A percentile compares a stretch with the other conserved stretches of the same genome.
phyloP scores from a whole-genome alignment of 176 grass and related monocot species.

The Aegilops speltoides region DNA sequence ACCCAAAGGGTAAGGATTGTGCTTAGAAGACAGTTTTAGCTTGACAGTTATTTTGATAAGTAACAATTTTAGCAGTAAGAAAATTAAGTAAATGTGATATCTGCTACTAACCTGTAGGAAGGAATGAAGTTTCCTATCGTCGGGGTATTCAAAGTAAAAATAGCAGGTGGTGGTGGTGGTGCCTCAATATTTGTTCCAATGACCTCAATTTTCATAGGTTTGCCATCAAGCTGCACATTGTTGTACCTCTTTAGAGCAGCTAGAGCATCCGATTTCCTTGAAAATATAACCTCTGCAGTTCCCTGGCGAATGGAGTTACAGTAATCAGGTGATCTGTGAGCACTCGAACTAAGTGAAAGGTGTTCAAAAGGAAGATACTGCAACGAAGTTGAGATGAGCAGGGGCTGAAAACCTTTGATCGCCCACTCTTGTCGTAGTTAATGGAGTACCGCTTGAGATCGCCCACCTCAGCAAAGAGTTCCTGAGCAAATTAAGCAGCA shows the following conservation, averaged over 20 bases:
- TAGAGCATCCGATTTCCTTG: constrained; percentile 58
- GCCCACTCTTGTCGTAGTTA: constrained; percentile 71
- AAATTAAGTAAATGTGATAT: neutral
- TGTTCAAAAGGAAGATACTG: neutral
- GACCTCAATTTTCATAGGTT: constrained; percentile 69
- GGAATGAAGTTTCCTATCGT: constrained; percentile 35
- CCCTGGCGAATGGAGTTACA: constrained; percentile 32
- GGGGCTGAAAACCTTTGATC: constrained; percentile 50
- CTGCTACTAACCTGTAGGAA: constrained; percentile 41
- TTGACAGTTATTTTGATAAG: neutral
- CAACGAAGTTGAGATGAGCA: neutral
- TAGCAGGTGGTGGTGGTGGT: neutral
- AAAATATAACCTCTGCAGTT: constrained; percentile 69
- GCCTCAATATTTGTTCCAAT: constrained; percentile 51
- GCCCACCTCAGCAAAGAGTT: constrained; percentile 71
- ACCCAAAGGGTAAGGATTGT: neutral
- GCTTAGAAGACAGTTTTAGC: neutral
- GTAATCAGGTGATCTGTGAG: neutral
- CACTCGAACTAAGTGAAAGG: neutral
- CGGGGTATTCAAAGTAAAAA: constrained; percentile 19
- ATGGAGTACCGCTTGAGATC: constrained; percentile 54
- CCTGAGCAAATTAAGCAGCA: constrained; percentile 29
- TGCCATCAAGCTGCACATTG: constrained; percentile 67
- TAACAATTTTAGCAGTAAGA: neutral
- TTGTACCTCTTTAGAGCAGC: constrained; percentile 73